Base-by-base conservation (phyloP, 1,284 basidiomycete genomes). In the Peniophora sp. region DNA sequence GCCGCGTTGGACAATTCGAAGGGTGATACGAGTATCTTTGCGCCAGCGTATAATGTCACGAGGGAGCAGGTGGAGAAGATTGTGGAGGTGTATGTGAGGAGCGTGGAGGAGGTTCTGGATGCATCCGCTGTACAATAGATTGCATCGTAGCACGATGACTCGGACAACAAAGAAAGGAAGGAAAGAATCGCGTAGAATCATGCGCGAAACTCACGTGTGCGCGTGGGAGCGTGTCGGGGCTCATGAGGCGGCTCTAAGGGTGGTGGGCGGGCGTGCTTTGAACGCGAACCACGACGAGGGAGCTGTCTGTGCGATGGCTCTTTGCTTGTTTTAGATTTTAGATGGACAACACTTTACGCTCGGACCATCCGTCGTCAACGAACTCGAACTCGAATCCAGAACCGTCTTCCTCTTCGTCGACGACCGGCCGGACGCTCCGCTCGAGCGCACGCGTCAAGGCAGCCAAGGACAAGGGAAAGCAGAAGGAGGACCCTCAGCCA, bases 381-480 rank as follows among this genome's bases (percentile, higher is more conserved):
- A n/a, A 51, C 54, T 51, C 58, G 55, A 61, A 64, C 52, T 51
- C 58, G 57, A 60, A 41, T 8, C n/a, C 16, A n/a, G 38, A 41
- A n/a, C 38, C 38, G 38, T 41, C 61, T 56, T 56, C 60, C 48
- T 54, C 68, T 58, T 61, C 63, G 64, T 62, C 65, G 55, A 59
- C 63, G 38, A 41, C 52, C 47, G 25, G 69, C 63, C 79, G 75
- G 66, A 69, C 74, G 59, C 68, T 83, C 61, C 81, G 85, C 63
- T 83, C 78, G 44, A 87, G 84, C 67, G 82, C 85, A 58, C 76
- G 87, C 72, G 82, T 87, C 39, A 85, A 83, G 67, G 82, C 86
- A 55, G 84, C 85, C 52, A 86, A 79, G 64, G 78, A 85, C 60
- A 80, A 81, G 61, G 75, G 76, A 63, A 77, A 72, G 60, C 69